Evolutionary conservation across 2,329 filamentous ascomycete species (phyloP).

Genomic region (Fusarium subglutinans): DNA sequence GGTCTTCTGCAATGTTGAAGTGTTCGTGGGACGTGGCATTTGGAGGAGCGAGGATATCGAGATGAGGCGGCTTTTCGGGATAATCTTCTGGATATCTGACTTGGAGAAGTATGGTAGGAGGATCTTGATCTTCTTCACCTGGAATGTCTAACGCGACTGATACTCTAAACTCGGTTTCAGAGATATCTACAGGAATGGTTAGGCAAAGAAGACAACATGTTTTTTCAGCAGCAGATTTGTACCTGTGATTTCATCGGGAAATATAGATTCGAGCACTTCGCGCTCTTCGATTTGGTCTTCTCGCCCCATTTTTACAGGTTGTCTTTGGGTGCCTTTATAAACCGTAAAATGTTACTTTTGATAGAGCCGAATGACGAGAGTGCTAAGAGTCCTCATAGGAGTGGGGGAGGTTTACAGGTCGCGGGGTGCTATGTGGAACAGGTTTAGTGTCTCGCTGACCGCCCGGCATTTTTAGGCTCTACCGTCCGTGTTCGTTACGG

Average conservation of each 20-base stretch:
- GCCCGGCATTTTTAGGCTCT: conserved; percentile 45
- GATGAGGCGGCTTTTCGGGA: conserved; percentile 83
- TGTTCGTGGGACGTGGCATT: conserved; percentile 75
- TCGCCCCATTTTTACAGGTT: conserved; percentile 61
- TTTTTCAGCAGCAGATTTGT: conserved; percentile 22
- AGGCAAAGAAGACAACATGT: conserved; percentile 9
- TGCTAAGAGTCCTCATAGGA: conserved; percentile 30
- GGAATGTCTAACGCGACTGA: conserved; percentile 83
- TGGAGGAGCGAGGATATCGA: conserved; percentile 80
- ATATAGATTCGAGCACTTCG: conserved; percentile 97
- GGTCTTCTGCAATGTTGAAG: conserved; percentile 85
- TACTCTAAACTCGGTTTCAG: conserved; percentile 88
- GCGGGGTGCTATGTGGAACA: conserved; percentile 41
- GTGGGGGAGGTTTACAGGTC: conserved; percentile 40
- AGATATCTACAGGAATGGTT: conserved; percentile 72
- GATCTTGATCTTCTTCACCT: conserved; percentile 70
- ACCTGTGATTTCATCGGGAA: conserved; percentile 97
- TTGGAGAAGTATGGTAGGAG: conserved; percentile 79
- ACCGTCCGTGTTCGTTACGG: not conserved
- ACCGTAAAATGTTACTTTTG: conserved; percentile 10
- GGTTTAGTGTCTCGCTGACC: conserved; percentile 45
- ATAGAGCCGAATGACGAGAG: conserved; percentile 30
- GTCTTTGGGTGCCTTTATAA: not conserved
- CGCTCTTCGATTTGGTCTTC: conserved; percentile 97
- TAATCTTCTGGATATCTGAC: conserved; percentile 92